Conservation (phyloP, 768 basidiomycete species). For the Termitomyces sp. region DNA sequence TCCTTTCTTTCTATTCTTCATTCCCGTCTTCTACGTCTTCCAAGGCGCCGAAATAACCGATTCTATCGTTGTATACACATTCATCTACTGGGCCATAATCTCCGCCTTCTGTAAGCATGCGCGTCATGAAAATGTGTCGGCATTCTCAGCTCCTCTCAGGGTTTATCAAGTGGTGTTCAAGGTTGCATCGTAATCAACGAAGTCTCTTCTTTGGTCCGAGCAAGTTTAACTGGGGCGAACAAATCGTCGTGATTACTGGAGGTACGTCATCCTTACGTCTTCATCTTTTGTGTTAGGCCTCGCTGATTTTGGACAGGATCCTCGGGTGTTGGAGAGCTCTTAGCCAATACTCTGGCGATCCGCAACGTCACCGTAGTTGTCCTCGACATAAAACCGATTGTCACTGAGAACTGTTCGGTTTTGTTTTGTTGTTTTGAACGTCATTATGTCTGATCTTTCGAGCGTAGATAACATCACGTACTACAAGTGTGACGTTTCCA, state of each 20-base stretch:
- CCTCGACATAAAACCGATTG: slow-evolving; percentile 75
- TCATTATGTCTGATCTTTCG: background rate
- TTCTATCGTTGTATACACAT: slow-evolving; percentile 44
- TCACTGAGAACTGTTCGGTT: slow-evolving; percentile 67
- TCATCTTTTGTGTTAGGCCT: background rate
- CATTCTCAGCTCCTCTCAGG: slow-evolving; percentile 32
- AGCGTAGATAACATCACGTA: slow-evolving; percentile 68
- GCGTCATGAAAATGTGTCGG: background rate
- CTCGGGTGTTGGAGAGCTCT: slow-evolving; percentile 83
- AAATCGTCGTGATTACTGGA: slow-evolving; percentile 89
- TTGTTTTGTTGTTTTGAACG: background rate
- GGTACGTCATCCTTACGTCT: slow-evolving; percentile 40
- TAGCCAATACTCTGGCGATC: slow-evolving; percentile 83
- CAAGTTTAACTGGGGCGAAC: slow-evolving; percentile 78
- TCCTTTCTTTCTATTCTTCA: slow-evolving; percentile 78
- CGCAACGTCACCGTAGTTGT: slow-evolving; percentile 82
- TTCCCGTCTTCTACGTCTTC: slow-evolving; percentile 75
- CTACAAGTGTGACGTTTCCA: slow-evolving; percentile 90
- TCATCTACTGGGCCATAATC: slow-evolving; percentile 52
- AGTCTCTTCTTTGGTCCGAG: slow-evolving; percentile 55
- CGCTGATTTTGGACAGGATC: slow-evolving; percentile 45
- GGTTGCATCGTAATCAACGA: slow-evolving; percentile 70
- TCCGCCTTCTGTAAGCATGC: slow-evolving; percentile 60
- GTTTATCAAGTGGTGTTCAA: slow-evolving; percentile 65
- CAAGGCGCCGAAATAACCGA: slow-evolving; percentile 54